Evolutionary conservation across 2,329 filamentous ascomycete genomes (phyloP), one percentile per base, ranked within the genome.

Genomic region (Fusarium cicatricum): DNA sequence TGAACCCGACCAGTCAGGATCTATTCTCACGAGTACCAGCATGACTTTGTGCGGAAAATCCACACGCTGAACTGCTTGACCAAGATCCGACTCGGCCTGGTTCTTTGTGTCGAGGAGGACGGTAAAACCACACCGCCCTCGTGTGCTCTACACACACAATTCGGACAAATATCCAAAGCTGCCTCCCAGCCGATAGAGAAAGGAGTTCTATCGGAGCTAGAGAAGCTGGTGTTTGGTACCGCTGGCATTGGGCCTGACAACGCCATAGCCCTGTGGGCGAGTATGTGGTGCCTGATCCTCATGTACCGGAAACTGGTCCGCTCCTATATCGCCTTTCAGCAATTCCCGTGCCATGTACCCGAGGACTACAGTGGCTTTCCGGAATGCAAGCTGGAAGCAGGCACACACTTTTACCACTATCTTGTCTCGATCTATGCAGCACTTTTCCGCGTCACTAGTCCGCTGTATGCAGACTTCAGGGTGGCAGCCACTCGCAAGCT

Each of bases 241-340:
- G 33, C 56, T 17, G 66, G 64, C 11, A 69, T 68, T 26, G 64
- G 67, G 2, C 56, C 64, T 11, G 57, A 52, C 16, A 70, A 69
- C 31, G 58, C 55, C 29, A 64, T 70, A 19, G 67, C 67, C 12
- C 58, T 70, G 7, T 70, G 66, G 67, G 66, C 67, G 8, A 68
- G 64, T 43, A 43, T 70, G 14, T 69, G 67, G 67, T 70, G 64
- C 33, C 53, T 69, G 43, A 69, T 70, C 11, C 55, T 70, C 28
- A 69, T 69, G 64, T 70, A 70, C 43, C 64, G 67, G 36, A 70
- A 70, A 52, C 55, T 70, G 23, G 64, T 70, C 40, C 64, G 61
- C 32, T 64, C 67, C 5, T 70, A 70, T 17, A 66, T 70, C 43
- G 67, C 67, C 14, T 70, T 70, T 23, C 64, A 67, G 43, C 58